Conservation (phyloP, 2,329 filamentous ascomycete genomes). For the Penicillium concentricum region DNA sequence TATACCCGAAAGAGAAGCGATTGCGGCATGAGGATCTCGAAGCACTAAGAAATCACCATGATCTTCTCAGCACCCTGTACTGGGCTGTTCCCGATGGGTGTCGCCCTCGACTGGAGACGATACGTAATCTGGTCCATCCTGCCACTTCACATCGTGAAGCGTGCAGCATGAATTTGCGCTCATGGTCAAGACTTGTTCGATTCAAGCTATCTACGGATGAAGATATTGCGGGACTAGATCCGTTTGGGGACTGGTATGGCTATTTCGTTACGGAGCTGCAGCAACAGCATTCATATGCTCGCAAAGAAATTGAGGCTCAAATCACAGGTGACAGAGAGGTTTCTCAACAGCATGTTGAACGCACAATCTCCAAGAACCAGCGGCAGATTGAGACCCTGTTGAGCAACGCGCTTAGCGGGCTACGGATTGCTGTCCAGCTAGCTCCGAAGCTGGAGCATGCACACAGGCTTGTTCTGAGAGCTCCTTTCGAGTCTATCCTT, state of each 20-base stretch:
- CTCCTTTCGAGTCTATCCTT: constrained; percentile 48
- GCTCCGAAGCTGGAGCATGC: constrained; percentile 43
- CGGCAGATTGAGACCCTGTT: constrained; percentile 56
- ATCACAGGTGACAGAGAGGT: constrained; percentile 41
- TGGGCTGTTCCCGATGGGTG: constrained; percentile 55
- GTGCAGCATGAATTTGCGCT: constrained; percentile 57
- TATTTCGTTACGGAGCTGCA: constrained; percentile 55
- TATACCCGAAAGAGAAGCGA: constrained; percentile 57
- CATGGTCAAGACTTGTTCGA: constrained; percentile 58
- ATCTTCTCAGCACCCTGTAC: constrained; percentile 60
- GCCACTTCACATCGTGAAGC: constrained; percentile 58
- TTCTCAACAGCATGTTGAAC: constrained; percentile 49
- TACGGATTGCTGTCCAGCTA: constrained; percentile 50
- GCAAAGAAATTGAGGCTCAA: constrained; percentile 59
- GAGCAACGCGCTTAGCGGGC: constrained; percentile 51
- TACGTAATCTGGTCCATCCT: constrained; percentile 58
- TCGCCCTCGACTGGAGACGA: constrained; percentile 53
- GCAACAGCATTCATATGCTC: constrained; percentile 56
- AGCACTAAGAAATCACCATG: constrained; percentile 61
- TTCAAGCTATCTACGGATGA: constrained; percentile 58
- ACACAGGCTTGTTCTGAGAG: constrained; percentile 44
- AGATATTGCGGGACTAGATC: constrained; percentile 43
- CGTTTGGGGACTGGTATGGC: constrained; percentile 56
- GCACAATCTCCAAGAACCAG: constrained; percentile 57
- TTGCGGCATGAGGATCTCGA: constrained; percentile 55